Evolutionary conservation across 805 yeast genomes (phyloP), one percentile per base, ranked within the genome.

Genomic region (Ogataea pilisensis): DNA sequence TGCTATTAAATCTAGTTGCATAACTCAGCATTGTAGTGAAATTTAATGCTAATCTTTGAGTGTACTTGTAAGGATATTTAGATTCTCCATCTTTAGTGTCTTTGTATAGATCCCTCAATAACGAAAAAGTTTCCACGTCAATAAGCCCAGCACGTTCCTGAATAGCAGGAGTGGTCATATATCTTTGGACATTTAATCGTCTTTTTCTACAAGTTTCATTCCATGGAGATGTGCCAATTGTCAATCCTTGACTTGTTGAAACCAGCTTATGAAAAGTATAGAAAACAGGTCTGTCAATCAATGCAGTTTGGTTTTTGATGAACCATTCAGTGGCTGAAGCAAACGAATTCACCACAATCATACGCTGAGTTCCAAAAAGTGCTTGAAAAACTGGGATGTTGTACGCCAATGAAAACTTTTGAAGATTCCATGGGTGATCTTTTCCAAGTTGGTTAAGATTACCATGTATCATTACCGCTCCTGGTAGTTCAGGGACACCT

Each of bases 141-240:
- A 65, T 53, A 36, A 64, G 55, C 5, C 54, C 55, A 18, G 58
- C 50, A 31, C 68, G 61, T 30, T 60, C 58, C 38, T 55, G 51
- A 38, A 68, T 57, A 1, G 69, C 62, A 2, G 68, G 67, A 4
- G 64, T 61, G 35, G 66, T 65, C 45, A 67, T 57, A 16, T 68
- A 68, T 16, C 63, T 49, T n/a, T 63, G 66, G 14, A 66, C 70
- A 12, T 65, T 68, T 28, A 57, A 50, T 20, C 69, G 43, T 38
- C 66, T 63, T n/a, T 60, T 54, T 33, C 54, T 54, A 35, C 68
- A 64, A 8, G 61, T 51, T n/a, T 62, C 69, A 27, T 60, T 55
- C 67, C 68, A 68, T 2, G 72, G 71, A 5, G 72, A 65, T 3
- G 72, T 67, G 8, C 72, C 72, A 29, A 67, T 66, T 1, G 72